Base-by-base conservation (phyloP, 1,284 basidiomycete genomes). In the Microbotryomycetes sp. region DNA sequence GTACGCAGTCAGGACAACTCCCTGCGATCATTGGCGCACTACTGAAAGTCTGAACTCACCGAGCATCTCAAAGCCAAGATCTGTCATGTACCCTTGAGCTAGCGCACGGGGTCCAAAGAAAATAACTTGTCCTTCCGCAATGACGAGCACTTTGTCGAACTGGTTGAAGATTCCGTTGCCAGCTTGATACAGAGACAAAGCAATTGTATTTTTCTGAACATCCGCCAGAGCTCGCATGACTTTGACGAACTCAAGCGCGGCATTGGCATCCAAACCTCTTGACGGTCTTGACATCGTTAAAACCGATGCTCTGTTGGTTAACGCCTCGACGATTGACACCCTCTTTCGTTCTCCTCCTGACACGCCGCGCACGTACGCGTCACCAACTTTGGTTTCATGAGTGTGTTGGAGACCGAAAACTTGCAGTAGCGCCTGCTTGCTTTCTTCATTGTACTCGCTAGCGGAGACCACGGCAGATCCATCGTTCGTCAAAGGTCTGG, bases 121-220 rank as follows among this genome's bases (percentile, higher is more conserved):
- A 29, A 88, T 88, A 73, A 88, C 84, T 49, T 62, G 85, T n/a
- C 90, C 90, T 74, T 89, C 79, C 76, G 90, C 85, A 52, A 92
- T 77, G 29, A 92, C 82, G 60, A 69, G 63, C 31, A 78, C 83
- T 70, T 74, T 85, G 77, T 86, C 83, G 62, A 87, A 5, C 31
- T 22, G 19, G 31, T 36, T 25, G 30, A 22, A 19, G 30, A 45
- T 50, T 19, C 28, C 22, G 72, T 78, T 79, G 2, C 79, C 78
- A 16, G 76, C 74, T 89, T 88, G 67, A 84, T 85, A 42, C 16
- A 42, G 54, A 6, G 29, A 55, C 9, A 55, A 12, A 14, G 54
- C 28, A 26, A 45, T 23, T 6, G 54, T 42, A 22, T 31, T 42
- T 7, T 29, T 25, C n/a, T 26, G 26, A 65, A 73, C 29, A 56